A percentile compares a stretch with the other conserved stretches of the same genome.
Conservation (phyloP, 2,329 filamentous ascomycete genomes). For the Decorospora gaudefroyi region DNA sequence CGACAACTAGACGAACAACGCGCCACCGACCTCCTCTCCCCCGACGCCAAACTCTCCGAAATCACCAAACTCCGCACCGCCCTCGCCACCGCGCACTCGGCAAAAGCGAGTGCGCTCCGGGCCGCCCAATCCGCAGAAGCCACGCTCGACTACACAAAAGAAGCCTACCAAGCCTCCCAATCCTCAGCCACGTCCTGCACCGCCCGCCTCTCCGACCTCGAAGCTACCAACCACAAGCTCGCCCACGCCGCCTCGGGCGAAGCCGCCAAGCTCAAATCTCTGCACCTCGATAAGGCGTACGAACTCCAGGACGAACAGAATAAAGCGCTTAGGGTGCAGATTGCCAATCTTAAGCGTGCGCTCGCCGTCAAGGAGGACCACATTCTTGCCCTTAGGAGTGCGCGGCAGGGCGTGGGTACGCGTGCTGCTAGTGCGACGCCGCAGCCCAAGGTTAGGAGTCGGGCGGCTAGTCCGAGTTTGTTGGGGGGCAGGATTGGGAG, state of each 20-base stretch:
- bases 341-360: conserved; percentile 18
- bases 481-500: conserved; percentile 27
- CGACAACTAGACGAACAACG: conserved; percentile 28
- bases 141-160: conserved; percentile 62
- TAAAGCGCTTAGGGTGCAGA: conserved; percentile 14
- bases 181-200: conserved; percentile 16
- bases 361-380: conserved; percentile 34
- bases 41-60: conserved; percentile 29
- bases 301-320: conserved; percentile 14
- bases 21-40: conserved; percentile 23
- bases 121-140: conserved; percentile 38
- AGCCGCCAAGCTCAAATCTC: conserved; percentile 20
- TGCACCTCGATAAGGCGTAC: conserved; percentile 22
- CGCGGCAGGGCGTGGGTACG: conserved; percentile 33
- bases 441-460: conserved; percentile 31
- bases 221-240: conserved; percentile 20
- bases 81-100: conserved; percentile 23
- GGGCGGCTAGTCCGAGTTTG: conserved; percentile 36
- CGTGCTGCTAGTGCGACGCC: conserved; percentile 38
- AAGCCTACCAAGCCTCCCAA: conserved; percentile 55
- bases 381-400: conserved; percentile 21
- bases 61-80: conserved; percentile 32
- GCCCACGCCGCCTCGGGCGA: conserved; percentile 26
- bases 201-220: conserved; percentile 19
- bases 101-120: conserved; percentile 37